phyloP scores from a whole-genome alignment of 164 flowering plant species.

The Malania oleifera region DNA sequence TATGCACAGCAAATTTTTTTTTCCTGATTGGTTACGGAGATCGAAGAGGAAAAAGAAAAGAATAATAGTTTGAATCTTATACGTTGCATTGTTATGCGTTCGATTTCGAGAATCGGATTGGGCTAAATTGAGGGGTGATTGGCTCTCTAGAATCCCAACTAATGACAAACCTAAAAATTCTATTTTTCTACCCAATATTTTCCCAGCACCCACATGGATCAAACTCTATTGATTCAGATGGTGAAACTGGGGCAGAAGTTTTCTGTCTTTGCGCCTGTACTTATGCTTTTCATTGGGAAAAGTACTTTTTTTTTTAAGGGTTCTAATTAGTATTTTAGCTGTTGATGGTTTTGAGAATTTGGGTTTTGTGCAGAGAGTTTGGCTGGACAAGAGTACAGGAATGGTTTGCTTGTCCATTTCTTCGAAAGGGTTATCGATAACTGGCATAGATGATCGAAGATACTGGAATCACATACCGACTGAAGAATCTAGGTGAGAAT shows the following conservation, averaged over 20 bases:
- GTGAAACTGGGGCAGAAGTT: too few relatives aligned
- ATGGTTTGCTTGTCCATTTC: conserved; percentile 66
- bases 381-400: conserved; percentile 77
- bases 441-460: conserved; percentile 93
- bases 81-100: too few relatives aligned
- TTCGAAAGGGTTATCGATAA: conserved; percentile 63
- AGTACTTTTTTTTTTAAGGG: too few relatives aligned
- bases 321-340: background rate
- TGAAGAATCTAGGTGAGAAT: conserved; percentile 73
- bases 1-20: background rate
- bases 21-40: background rate
- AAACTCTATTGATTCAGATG: too few relatives aligned
- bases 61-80: background rate
- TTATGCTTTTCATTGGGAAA: too few relatives aligned
- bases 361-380: conserved; percentile 49
- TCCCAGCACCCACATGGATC: too few relatives aligned
- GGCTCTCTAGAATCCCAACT: background rate
- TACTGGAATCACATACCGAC: conserved; percentile 82
- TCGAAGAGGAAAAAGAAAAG: background rate
- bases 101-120: background rate
- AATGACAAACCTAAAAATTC: too few relatives aligned
- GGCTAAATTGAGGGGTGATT: background rate
- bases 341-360: conserved; percentile 7
- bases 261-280: too few relatives aligned
- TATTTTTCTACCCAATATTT: too few relatives aligned